phyloP scores from a whole-genome alignment of 2,329 filamentous ascomycete species.

The Fusarium metavorans region DNA sequence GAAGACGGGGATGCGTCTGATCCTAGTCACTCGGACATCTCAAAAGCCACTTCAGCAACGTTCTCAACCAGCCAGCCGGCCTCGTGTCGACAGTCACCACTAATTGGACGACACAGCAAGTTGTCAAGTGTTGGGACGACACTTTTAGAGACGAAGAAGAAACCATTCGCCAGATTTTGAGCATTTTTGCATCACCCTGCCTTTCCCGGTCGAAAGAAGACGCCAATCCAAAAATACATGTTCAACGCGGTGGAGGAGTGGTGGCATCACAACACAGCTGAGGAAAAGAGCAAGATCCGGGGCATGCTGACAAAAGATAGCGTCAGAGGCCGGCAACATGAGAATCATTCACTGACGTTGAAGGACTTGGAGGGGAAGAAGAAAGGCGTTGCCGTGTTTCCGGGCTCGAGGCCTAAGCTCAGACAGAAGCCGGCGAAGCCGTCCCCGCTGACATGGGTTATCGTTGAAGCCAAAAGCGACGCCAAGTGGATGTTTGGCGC shows the following conservation, averaged over 20 bases:
- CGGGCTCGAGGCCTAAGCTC: conserved; percentile 42
- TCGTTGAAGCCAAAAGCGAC: conserved; percentile 32
- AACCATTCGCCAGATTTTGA: conserved; percentile 79
- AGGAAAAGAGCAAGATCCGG: conserved; percentile 38
- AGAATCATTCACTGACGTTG: conserved; percentile 44
- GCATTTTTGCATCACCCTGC: conserved; percentile 87
- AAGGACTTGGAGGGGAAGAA: conserved; percentile 41
- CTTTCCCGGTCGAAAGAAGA: conserved; percentile 72
- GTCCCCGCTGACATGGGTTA: conserved; percentile 40
- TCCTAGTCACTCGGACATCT: conserved; percentile 82
- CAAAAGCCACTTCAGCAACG: conserved; percentile 81
- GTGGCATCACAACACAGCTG: conserved; percentile 65
- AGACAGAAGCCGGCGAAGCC: conserved; percentile 35
- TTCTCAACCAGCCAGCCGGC: conserved; percentile 58
- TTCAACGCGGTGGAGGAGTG: conserved; percentile 82
- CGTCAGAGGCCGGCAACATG: conserved; percentile 41
- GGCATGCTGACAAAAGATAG: conserved; percentile 44
- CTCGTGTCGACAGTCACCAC: conserved; percentile 46
- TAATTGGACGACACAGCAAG: conserved; percentile 46
- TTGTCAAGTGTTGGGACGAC: conserved; percentile 75
- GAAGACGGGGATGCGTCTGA: conserved; percentile 81
- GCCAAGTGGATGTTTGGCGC: conserved; percentile 32
- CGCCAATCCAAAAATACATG: conserved; percentile 86
- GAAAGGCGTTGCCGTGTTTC: conserved; percentile 42
- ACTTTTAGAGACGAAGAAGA: conserved; percentile 74